These are phyloP conservation scores for Fremontodendron californicum DNA, from an alignment of 345 rosid genomes.

Conservation along the genomic window DNA sequence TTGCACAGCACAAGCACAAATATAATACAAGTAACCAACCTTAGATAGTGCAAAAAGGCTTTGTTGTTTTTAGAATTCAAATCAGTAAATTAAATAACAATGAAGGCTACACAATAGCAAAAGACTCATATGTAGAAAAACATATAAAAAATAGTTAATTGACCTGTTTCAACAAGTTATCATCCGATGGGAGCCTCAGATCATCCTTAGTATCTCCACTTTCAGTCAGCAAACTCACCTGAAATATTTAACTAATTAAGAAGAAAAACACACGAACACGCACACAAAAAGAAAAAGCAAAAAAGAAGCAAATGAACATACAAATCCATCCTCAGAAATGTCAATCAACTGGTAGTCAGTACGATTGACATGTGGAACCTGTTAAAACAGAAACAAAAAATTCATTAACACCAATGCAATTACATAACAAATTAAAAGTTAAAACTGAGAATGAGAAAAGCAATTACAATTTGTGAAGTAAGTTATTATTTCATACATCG, in stretches of 20 bases:
- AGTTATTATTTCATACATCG: conserved; percentile 34
- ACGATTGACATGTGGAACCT: conserved; percentile 52
- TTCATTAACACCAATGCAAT: background rate
- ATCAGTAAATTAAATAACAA: background rate
- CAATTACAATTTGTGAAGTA: background rate
- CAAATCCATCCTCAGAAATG: conserved; percentile 64
- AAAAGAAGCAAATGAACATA: conserved; percentile 17
- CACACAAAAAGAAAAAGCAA: background rate
- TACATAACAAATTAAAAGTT: background rate
- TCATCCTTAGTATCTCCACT: conserved; percentile 14
- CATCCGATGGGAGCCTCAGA: conserved; percentile 42
- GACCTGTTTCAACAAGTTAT: conserved; percentile 32
- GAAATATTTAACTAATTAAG: background rate
- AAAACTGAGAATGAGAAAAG: background rate
- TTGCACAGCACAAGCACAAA: no score
- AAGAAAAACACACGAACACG: background rate
- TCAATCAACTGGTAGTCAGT: conserved; percentile 60
- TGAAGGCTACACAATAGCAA: background rate
- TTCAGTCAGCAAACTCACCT: conserved; percentile 27
- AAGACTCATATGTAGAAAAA: background rate
- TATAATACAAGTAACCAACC: background rate
- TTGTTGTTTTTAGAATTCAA: background rate
- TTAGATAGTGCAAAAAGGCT: background rate
- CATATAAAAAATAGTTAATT: background rate
- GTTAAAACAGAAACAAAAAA: background rate